Evolutionary conservation across 768 basidiomycete species (phyloP).

Genomic region (Termitomyces sp.): DNA sequence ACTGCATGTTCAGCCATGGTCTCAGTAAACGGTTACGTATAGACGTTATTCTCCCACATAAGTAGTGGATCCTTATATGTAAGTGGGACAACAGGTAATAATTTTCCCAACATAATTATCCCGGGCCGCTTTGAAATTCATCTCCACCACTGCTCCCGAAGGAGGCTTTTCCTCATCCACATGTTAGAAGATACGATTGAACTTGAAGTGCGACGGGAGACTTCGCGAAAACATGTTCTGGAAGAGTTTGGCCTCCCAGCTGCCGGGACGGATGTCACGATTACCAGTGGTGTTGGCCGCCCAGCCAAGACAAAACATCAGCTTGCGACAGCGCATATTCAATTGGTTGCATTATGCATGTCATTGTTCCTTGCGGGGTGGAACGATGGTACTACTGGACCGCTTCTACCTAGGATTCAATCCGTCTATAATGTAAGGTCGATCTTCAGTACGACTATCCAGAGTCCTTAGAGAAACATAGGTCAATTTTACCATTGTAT

Average conservation of each 20-base stretch:
- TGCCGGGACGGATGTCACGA: neutral
- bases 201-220: constrained; percentile 4
- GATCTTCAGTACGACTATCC: constrained; percentile 12
- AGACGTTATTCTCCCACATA: neutral
- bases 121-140: neutral
- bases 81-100: neutral
- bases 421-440: constrained; percentile 39
- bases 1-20: too few species aligned
- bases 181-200: constrained; percentile 7
- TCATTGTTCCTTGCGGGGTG: constrained; percentile 62
- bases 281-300: neutral
- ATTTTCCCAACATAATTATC: neutral
- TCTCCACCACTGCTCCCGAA: neutral
- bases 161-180: too few species aligned
- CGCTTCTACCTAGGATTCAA: constrained; percentile 70
- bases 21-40: neutral
- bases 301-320: constrained; percentile 18
- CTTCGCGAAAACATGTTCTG: constrained; percentile 8
- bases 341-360: constrained; percentile 52
- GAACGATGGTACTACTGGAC: constrained; percentile 75
- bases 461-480: constrained; percentile 10
- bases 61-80: neutral
- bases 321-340: constrained; percentile 26
- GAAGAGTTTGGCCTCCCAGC: constrained; percentile 1
- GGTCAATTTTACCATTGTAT: constrained; percentile 44